phyloP scores from a whole-genome alignment of 2,329 filamentous ascomycete genomes.

The Hymenoscyphus fructigenus region DNA sequence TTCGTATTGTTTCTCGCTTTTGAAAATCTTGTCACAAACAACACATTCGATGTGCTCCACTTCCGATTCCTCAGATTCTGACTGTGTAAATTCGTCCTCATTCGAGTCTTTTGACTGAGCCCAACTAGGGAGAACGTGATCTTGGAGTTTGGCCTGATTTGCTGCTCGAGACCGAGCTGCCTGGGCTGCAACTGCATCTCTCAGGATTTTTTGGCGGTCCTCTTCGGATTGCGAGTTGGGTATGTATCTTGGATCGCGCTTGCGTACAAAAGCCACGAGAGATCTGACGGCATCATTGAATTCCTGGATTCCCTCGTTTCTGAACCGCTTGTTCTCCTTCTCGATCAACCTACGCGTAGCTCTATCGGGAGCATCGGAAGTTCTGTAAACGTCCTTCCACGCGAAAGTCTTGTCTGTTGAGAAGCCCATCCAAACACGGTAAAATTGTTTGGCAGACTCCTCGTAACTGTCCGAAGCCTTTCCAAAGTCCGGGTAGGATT shows the following conservation, averaged over 20 bases:
- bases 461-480: constrained; percentile 73
- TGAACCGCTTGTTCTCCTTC: constrained; percentile 84
- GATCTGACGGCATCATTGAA: constrained; percentile 92
- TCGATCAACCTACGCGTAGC: constrained; percentile 83
- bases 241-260: constrained; percentile 83
- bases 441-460: constrained; percentile 76
- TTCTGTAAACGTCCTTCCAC: constrained; percentile 84
- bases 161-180: constrained; percentile 79
- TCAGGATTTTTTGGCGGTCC: constrained; percentile 74
- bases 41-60: constrained; percentile 68
- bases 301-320: constrained; percentile 79
- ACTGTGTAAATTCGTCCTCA: constrained; percentile 53
- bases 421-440: constrained; percentile 77
- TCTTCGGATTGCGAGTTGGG: constrained; percentile 74
- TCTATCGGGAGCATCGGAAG: constrained; percentile 85
- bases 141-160: constrained; percentile 71
- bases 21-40: constrained; percentile 75
- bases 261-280: constrained; percentile 83
- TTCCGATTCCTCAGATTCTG: constrained; percentile 51
- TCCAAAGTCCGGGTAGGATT: constrained; percentile 82
- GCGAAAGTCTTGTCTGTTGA: constrained; percentile 81
- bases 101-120: constrained; percentile 58
- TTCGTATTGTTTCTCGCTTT: constrained; percentile 89
- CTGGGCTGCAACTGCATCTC: constrained; percentile 79
- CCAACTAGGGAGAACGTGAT: constrained; percentile 72